Conservation (phyloP, 2,329 filamentous ascomycete genomes). For the Sphaerulina musiva region DNA sequence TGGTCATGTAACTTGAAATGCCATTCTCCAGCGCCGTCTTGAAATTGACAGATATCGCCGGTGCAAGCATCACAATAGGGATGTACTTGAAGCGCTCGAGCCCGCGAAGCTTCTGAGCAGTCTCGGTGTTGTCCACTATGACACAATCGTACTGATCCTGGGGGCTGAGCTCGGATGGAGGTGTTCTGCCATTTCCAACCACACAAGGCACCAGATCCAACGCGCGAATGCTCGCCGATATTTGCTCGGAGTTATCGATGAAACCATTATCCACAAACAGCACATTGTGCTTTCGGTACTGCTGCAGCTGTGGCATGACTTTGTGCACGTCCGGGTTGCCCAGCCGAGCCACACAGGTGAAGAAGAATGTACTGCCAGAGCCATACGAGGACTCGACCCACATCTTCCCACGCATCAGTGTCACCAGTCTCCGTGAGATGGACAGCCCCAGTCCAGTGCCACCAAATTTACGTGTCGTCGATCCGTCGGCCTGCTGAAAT, state of each 20-base stretch:
- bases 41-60: conserved; percentile 80
- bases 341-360: conserved; percentile 84
- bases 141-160: conserved; percentile 84
- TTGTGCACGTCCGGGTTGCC: conserved; percentile 70
- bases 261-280: conserved; percentile 90
- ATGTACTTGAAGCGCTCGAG: conserved; percentile 97
- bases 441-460: conserved; percentile 90
- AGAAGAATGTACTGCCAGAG: conserved; percentile 90
- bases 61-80: conserved; percentile 85
- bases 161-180: conserved; percentile 46
- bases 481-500: conserved; percentile 96
- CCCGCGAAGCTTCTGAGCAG: conserved; percentile 74
- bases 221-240: conserved; percentile 68
- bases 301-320: conserved; percentile 75
- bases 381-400: conserved; percentile 93
- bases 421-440: conserved; percentile 90
- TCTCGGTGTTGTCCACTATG: conserved; percentile 88
- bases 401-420: conserved; percentile 90
- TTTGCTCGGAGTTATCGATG: conserved; percentile 68
- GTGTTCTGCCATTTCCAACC: conserved; percentile 63
- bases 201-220: conserved; percentile 77
- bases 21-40: conserved; percentile 91
- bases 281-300: conserved; percentile 88
- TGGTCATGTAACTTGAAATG: conserved; percentile 99
- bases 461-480: conserved; percentile 91